Evolutionary conservation across 164 flowering plant genomes (phyloP).

Genomic region (Piper betle): DNA sequence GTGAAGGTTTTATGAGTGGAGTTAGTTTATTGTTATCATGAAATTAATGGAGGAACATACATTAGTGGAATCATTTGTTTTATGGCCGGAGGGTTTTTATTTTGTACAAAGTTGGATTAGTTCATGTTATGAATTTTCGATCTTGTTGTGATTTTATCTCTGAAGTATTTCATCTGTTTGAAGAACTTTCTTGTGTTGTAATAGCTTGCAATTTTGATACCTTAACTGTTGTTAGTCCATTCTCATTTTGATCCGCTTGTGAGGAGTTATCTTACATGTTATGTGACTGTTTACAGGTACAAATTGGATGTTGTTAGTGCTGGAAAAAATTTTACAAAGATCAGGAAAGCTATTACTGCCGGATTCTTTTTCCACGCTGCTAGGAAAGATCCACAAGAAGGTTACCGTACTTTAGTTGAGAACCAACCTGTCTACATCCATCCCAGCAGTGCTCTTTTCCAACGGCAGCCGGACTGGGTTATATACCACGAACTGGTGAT

Average conservation of each 20-base stretch:
- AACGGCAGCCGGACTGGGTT: conserved; percentile 85
- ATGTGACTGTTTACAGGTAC: conserved; percentile 28
- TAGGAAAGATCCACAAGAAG: conserved; percentile 64
- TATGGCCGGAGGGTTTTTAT: no score
- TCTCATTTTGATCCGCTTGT: background rate
- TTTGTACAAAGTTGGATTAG: no score
- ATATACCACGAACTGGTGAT: conserved; percentile 84
- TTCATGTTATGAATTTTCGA: no score
- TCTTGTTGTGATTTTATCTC: no score
- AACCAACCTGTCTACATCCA: conserved; percentile 85
- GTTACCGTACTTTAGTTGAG: conserved; percentile 72
- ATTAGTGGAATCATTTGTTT: no score
- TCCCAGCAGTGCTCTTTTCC: conserved; percentile 85
- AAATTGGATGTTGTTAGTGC: conserved; percentile 72
- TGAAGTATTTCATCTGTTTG: no score
- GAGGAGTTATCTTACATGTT: background rate
- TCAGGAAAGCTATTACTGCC: conserved; percentile 72
- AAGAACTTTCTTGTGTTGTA: no score
- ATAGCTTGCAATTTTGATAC: no score
- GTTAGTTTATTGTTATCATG: no score
- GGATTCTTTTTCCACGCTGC: conserved; percentile 85
- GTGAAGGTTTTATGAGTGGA: no score
- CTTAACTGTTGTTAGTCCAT: background rate
- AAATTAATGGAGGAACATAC: no score
- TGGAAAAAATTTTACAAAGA: conserved; percentile 69